Evolutionary conservation across 768 basidiomycete species (phyloP), one percentile per base, ranked within the genome.

Genomic region (Tulasnella sp.): DNA sequence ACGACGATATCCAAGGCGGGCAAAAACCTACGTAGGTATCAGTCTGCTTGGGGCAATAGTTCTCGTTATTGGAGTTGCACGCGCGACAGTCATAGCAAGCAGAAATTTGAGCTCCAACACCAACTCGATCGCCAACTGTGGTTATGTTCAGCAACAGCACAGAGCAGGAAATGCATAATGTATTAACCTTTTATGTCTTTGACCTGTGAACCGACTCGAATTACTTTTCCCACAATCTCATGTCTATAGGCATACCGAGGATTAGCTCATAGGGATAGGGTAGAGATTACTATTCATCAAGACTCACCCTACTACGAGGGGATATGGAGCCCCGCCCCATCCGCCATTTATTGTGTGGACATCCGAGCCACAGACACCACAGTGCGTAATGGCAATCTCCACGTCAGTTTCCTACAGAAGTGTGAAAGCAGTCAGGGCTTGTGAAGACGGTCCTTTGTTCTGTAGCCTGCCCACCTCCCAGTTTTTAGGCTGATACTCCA

Each of bases 331-430:
- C 19, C 60, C 27, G 0, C 63, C 68, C 70, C 70, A 76, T n/a
- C 69, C 70, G 22, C 65, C 65, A 27, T 50, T 67, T 41, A 69
- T 59, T 19, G 71, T 71, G 58, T 73, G 71, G 0, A 70, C 70
- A 60, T 78, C 77, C 3, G 72, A 71, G 31, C 71, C 74, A 53
- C 76, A 77, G 15, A 75, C 72, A 22, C 64, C 63, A 57, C 65
- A 75, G 57, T 66, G 72, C 19, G 71, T 70, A 52, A 75, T 72
- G 45, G 70, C 67, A 52, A 76, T 70, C 47, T 79, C 77, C 45
- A 80, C 65, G 57, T 81, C 78, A 55, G 71, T 67, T 22, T 75
- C 70, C 3, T n/a, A n/a, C n/a, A n/a, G n/a, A n/a, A n/a, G n/a
- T n/a, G n/a, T n/a, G n/a, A n/a, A n/a, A n/a, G n/a, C n/a, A n/a